Percentiles rank a stretch among this genome's conserved stretches.
These are phyloP conservation scores for Podaxis rugospora DNA, from an alignment of 768 basidiomycete species.

Conservation along the genomic window DNA sequence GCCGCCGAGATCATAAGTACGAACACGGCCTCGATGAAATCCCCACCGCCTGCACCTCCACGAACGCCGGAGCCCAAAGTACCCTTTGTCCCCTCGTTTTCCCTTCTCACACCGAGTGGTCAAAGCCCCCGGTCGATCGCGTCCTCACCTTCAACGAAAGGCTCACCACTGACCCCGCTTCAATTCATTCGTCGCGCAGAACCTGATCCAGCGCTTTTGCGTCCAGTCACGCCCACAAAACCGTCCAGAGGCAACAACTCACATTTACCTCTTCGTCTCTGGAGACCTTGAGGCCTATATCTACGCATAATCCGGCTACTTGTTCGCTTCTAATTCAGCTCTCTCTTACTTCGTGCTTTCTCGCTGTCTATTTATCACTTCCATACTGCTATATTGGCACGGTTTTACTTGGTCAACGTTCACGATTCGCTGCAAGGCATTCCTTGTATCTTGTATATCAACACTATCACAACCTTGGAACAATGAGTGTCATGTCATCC, in stretches of 20 bases:
- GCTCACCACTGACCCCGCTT: slow-evolving; percentile 73
- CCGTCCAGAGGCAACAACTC: slow-evolving; percentile 26
- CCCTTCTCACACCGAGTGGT: slow-evolving; percentile 53
- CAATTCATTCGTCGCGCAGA: slow-evolving; percentile 86
- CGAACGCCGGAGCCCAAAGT: slow-evolving; percentile 65
- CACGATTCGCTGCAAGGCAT: not conserved
- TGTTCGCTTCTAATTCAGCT: not conserved
- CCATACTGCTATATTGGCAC: not conserved
- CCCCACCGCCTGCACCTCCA: slow-evolving; percentile 36
- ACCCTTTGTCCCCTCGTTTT: slow-evolving; percentile 61
- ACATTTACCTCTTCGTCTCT: slow-evolving; percentile 49
- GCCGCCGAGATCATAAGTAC: slow-evolving; percentile 29
- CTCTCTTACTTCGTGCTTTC: not conserved
- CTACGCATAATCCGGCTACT: not conserved
- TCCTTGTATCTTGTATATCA: slow-evolving; percentile 9
- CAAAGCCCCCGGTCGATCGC: slow-evolving; percentile 48
- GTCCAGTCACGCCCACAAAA: slow-evolving; percentile 68
- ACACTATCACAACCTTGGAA: not conserved
- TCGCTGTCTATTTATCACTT: not conserved
- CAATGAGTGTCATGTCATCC: not conserved
- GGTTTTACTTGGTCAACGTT: not conserved
- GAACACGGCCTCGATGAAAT: slow-evolving; percentile 17
- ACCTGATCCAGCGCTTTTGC: slow-evolving; percentile 42
- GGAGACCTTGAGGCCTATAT: slow-evolving; percentile 53
- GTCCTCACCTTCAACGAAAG: slow-evolving; percentile 43